Base-by-base conservation (phyloP, 768 basidiomycete species). In the Lentinula boryana region DNA sequence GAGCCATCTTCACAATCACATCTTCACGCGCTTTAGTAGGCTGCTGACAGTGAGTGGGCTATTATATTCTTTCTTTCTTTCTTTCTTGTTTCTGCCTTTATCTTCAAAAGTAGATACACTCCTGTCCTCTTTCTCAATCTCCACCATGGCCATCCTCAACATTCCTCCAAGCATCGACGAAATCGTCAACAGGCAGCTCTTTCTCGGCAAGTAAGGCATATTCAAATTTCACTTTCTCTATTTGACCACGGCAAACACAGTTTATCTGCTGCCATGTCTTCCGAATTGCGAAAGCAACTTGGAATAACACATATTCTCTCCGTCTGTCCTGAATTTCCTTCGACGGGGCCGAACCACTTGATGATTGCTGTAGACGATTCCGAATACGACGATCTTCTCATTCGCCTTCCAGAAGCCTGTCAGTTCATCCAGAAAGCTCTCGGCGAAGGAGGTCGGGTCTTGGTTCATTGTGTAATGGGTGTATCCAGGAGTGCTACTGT, bases 381-480 rank as follows among this genome's bases (percentile, higher is more conserved):
- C 13, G 80, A 81, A 60, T 79, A 79, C 61, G 76, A 77, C 21
- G 75, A 83, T 44, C 76, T 91, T 27, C 80, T 90, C 15, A 83
- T 86, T n/a, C 80, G 87, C 64, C 74, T 91, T 2, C 83, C 86
- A 3, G 62, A 68, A 16, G 78, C 84, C 9, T 86, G 85, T 66
- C 70, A 66, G 13, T 91, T 89, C 69, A 89, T 91, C 33, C 77
- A 86, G 64, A 63, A 75, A 21, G 86, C 88, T 3, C 64, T 91
- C 43, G 68, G 73, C 8, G 41, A 67, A 1, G 79, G 80, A 27
- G 87, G 87, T 0, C 78, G 74, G 50, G 82, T 89, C 5, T 78
- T 91, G 9, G 84, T 90, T 13, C 89, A 91, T 63, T 90, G 89
- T 67, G 75, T 84, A 9, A 86, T 88, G 82, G 89, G 89, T 5